Evolutionary conservation across 768 basidiomycete species (phyloP), one percentile per base, ranked within the genome.

Genomic region (Clavulina sp.): DNA sequence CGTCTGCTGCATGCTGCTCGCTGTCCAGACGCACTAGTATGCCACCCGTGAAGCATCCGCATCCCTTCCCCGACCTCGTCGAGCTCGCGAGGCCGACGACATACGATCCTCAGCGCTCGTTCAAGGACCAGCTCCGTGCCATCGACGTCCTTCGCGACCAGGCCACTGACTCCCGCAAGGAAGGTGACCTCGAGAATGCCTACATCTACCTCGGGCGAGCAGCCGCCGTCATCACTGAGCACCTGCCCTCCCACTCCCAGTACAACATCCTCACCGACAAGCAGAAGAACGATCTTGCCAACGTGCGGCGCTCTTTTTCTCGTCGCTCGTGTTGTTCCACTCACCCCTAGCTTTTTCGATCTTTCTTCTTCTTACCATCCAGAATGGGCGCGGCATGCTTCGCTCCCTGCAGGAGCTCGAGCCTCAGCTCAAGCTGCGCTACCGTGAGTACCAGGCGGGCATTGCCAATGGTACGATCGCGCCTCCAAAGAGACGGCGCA

Each of bases 321-420:
- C 53, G 56, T 52, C 54, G 57, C 30, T 51, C 51, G 19, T n/a
- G n/a, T n/a, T n/a, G n/a, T n/a, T 19, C 21, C 16, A 36, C 49
- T 49, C 48, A 13, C 48, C 26, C 26, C 33, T 26, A 24, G n/a
- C 53, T 41, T 51, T n/a, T n/a, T n/a, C 18, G 31, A 31, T 48
- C 46, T 48, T 41, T 16, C 21, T 23, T 46, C 19, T 23, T 52
- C n/a, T 48, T 18, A 30, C 26, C 28, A 33, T 49, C 7, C 63
- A 84, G 81, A 81, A 84, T 51, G 83, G 83, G 18, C 76, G 83
- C 60, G 74, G 82, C 52, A 81, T 86, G 48, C 72, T 87, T 41
- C 72, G 75, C 54, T 70, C 70, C 56, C 73, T 88, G 30, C 68
- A 75, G 46, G 70, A 74, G 24, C 68, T 88, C 50, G 85, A 84